phyloP scores from a whole-genome alignment of 768 basidiomycete genomes.

The Holtermannia corniformis region DNA sequence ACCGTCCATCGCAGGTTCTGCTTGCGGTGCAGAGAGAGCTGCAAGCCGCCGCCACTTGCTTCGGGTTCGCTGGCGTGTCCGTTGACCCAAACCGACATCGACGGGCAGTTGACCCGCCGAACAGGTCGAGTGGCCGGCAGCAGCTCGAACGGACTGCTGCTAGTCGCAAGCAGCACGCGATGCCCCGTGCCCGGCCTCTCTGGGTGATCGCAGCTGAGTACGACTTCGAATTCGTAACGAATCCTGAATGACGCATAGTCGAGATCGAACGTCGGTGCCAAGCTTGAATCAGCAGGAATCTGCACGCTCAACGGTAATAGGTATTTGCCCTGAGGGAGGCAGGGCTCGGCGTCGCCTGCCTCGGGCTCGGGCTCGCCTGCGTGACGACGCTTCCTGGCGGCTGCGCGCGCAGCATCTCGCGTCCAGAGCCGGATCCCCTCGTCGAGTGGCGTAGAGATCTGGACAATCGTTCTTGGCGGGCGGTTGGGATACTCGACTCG shows the following conservation, averaged over 20 bases:
- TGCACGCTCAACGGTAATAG: constrained; percentile 34
- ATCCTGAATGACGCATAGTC: constrained; percentile 24
- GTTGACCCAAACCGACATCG: constrained; percentile 21
- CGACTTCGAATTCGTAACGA: constrained; percentile 29
- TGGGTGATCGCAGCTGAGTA: constrained; percentile 27
- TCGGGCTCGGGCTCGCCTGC: constrained; percentile 13
- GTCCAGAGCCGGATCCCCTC: constrained; percentile 32
- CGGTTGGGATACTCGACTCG: constrained; percentile 19
- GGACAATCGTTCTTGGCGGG: constrained; percentile 29
- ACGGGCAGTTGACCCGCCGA: constrained; percentile 14
- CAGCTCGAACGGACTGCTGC: constrained; percentile 32
- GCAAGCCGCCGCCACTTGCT: not conserved
- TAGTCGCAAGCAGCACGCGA: constrained; percentile 20
- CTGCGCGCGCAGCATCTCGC: constrained; percentile 24
- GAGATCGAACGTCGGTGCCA: constrained; percentile 29
- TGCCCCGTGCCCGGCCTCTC: constrained; percentile 6
- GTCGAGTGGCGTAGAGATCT: constrained; percentile 31
- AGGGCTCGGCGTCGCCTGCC: constrained; percentile 2
- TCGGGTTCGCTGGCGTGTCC: constrained; percentile 8
- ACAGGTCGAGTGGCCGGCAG: constrained; percentile 35
- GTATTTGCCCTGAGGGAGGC: constrained; percentile 32
- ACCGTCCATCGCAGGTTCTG: constrained; percentile 22
- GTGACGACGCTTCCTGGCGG: constrained; percentile 8
- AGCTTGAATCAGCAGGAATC: constrained; percentile 27
- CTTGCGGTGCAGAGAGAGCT: not conserved